Conservation (phyloP, 2,329 filamentous ascomycete genomes). For the Ophiocordyceps camponoti-floridani region DNA sequence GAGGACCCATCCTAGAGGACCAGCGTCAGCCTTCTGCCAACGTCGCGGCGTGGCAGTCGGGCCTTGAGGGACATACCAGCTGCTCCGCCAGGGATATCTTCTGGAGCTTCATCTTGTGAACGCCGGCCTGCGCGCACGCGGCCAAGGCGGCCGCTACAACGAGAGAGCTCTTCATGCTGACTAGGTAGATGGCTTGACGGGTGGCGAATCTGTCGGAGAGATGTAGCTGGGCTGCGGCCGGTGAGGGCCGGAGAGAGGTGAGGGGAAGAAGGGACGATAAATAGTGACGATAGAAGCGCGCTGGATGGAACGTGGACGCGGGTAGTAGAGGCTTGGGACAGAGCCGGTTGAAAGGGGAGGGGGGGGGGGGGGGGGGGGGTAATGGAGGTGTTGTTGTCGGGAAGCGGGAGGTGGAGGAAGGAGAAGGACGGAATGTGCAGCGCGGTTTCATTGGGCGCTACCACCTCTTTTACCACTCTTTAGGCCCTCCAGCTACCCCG, state of each 20-base stretch:
- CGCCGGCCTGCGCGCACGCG: slow-evolving; percentile 64
- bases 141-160: slow-evolving; percentile 66
- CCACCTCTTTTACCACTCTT: background rate
- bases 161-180: slow-evolving; percentile 68
- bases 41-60: too few relatives aligned
- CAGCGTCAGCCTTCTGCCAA: slow-evolving; percentile 1
- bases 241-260: background rate
- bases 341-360: background rate
- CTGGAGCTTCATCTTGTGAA: slow-evolving; percentile 95
- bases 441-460: background rate
- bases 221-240: background rate
- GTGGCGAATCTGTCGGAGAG: background rate
- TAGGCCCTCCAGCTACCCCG: too few relatives aligned
- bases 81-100: slow-evolving; percentile 88
- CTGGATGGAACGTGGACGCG: background rate
- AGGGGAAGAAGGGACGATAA: background rate
- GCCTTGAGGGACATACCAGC: slow-evolving; percentile 43
- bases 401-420: background rate
- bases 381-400: background rate
- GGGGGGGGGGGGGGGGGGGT: too few relatives aligned
- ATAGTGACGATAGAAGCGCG: background rate
- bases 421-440: background rate
- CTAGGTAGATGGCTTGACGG: background rate
- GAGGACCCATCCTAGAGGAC: slow-evolving; percentile 51
- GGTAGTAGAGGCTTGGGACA: background rate